Percentiles rank a stretch among this genome's conserved stretches.
phyloP scores from a whole-genome alignment of 805 yeast genomes.

The Lachancea waltii region DNA sequence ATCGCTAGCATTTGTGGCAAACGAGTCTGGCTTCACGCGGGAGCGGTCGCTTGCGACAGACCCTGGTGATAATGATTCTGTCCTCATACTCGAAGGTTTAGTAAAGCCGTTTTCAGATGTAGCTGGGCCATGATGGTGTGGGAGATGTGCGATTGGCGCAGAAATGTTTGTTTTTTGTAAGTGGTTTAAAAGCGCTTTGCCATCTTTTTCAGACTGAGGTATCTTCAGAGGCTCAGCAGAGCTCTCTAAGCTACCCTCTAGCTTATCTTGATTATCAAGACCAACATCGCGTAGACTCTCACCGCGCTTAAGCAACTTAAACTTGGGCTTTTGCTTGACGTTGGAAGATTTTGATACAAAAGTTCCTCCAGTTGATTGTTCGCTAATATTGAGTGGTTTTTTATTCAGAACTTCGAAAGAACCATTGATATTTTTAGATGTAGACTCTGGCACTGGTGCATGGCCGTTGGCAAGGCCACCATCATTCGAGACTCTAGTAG shows the following conservation, averaged over 20 bases:
- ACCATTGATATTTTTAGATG: not conserved
- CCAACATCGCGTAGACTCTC: constrained; percentile 26
- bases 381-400: not conserved
- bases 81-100: too few species aligned
- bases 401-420: not conserved
- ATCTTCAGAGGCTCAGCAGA: not conserved
- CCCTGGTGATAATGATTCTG: too few species aligned
- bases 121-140: too few species aligned
- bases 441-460: too few species aligned
- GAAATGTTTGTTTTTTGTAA: constrained; percentile 4
- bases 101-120: too few species aligned
- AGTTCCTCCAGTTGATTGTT: not conserved
- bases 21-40: too few species aligned
- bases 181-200: constrained; percentile 8
- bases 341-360: not conserved
- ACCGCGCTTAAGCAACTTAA: constrained; percentile 35
- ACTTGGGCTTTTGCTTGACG: constrained; percentile 26
- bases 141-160: too few species aligned
- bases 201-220: not conserved
- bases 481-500: too few species aligned
- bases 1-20: too few species aligned
- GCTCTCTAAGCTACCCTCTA: too few species aligned
- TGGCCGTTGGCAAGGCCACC: too few species aligned
- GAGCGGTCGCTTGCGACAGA: too few species aligned
- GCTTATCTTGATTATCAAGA: not conserved